Conservation (phyloP, 2,329 filamentous ascomycete genomes). For the Fusarium caatingaense region DNA sequence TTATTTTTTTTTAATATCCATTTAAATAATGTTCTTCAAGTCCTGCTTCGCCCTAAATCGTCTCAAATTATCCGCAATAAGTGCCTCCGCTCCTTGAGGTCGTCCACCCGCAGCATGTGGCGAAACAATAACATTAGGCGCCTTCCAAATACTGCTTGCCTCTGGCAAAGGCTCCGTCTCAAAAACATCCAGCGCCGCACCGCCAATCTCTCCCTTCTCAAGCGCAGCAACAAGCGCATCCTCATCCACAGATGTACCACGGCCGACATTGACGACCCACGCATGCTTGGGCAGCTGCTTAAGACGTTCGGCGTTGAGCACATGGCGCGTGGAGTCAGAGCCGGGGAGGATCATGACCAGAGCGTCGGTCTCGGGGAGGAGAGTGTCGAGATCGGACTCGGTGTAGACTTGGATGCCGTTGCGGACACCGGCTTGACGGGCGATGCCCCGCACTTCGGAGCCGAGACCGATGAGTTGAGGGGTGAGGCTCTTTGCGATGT, state of each 20-base stretch:
- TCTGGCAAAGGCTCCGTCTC: slow-evolving; percentile 58
- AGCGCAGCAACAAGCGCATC: slow-evolving; percentile 60
- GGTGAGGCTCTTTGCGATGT: slow-evolving; percentile 71
- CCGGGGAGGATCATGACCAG: slow-evolving; percentile 76
- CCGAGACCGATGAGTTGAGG: slow-evolving; percentile 67
- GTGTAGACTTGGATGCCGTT: slow-evolving; percentile 67
- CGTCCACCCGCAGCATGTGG: slow-evolving; percentile 70
- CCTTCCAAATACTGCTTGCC: slow-evolving; percentile 60
- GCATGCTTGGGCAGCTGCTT: slow-evolving; percentile 66
- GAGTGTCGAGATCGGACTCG: slow-evolving; percentile 64
- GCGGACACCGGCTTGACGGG: slow-evolving; percentile 66
- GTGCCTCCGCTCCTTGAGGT: slow-evolving; percentile 68
- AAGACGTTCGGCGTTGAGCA: slow-evolving; percentile 65
- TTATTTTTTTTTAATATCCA: not conserved
- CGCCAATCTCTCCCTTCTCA: slow-evolving; percentile 57
- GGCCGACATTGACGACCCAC: slow-evolving; percentile 66
- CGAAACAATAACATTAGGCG: slow-evolving; percentile 64
- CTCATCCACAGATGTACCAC: slow-evolving; percentile 62
- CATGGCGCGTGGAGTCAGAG: slow-evolving; percentile 65
- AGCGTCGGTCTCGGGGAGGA: slow-evolving; percentile 69
- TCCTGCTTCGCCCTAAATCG: slow-evolving; percentile 68
- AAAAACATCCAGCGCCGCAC: slow-evolving; percentile 63
- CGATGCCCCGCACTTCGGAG: slow-evolving; percentile 68
- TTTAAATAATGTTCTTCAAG: slow-evolving; percentile 63
- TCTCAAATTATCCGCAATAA: slow-evolving; percentile 71